Conservation (phyloP, 1,139 yeast species). For the Scheffersomyces illinoinensis region DNA sequence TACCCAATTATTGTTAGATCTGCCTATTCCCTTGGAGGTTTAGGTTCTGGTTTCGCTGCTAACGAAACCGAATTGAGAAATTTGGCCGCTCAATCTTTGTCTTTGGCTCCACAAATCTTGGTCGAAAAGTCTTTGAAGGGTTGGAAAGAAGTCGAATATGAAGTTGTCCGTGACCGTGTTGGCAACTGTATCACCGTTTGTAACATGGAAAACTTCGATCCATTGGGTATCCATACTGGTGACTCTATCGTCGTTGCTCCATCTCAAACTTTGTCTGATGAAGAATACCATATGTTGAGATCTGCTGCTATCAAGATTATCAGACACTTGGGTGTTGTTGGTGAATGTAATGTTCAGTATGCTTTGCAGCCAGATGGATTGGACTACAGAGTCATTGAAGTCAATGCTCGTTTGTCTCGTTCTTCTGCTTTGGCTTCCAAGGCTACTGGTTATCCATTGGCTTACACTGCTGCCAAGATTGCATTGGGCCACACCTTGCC, state of each 20-base stretch:
- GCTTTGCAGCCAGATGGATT: constrained; percentile 94
- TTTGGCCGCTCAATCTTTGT: constrained; percentile 84
- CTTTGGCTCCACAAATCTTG: constrained; percentile 90
- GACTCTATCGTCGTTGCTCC: constrained; percentile 99
- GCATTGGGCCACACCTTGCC: constrained; percentile 94
- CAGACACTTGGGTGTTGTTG: constrained; percentile 97
- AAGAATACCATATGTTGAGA: constrained; percentile 97
- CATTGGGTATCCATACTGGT: constrained; percentile 97
- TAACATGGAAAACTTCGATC: constrained; percentile 99
- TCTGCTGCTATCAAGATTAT: constrained; percentile 96
- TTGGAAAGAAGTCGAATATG: constrained; percentile 99
- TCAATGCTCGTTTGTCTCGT: constrained; percentile 94
- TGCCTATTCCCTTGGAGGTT: constrained; percentile 96
- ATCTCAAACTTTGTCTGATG: constrained; percentile 94
- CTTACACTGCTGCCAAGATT: constrained; percentile 97
- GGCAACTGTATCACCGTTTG: constrained; percentile 98
- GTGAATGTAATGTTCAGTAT: constrained; percentile 98
- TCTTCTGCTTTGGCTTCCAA: constrained; percentile 97
- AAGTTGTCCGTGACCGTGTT: constrained; percentile 95
- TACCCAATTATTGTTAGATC: constrained; percentile 98
- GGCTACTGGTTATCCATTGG: constrained; percentile 98
- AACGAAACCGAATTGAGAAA: constrained; percentile 80
- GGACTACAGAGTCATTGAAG: constrained; percentile 96
- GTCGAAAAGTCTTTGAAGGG: constrained; percentile 98
- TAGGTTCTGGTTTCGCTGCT: constrained; percentile 96